Base-by-base conservation (phyloP, 2,329 filamentous ascomycete genomes). In the Talaromyces sp. region DNA sequence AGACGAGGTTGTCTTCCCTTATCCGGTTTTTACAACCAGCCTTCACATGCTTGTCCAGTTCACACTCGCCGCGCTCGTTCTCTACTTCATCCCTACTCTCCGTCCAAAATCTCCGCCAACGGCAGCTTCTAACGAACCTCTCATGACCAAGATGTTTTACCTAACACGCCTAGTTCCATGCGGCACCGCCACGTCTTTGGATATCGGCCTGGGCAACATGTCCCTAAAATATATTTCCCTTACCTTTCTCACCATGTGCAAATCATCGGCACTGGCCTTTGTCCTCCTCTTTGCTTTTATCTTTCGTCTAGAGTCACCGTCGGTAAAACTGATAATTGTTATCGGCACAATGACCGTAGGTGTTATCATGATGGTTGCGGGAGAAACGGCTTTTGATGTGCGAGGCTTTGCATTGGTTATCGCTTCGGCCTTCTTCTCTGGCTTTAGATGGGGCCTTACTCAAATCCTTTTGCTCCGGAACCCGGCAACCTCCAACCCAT, bases 241-340 rank as follows among this genome's bases (percentile, higher is more conserved):
- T 67, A 97, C 94, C 9, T 99, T 99, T 75, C 96, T 96, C 78
- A 99, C 95, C 63, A 98, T 99, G 95, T 98, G 95, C 79, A 99
- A 99, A 83, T 98, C 94, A 5, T 97, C 93, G 9, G 91, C 94
- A 16, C 85, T 99, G 27, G 93, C 91, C 52, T 99, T 98, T 73
- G 95, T 99, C 60, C 87, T 99, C 27, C 76, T 96, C 56, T 99
- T 99, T 73, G 95, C 95, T 65, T 96, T 99, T 72, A 75, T 96
- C 55, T 98, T 99, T 80, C 88, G 90, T 59, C 87, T 99, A 58
- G 95, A 99, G 77, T 85, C 86, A 10, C 92, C 91, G 0, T 97
- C 94, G 0, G 87, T 90, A 82, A 90, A 89, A 68, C 85, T 99
- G 8, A 89, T 96, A 44, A 82, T 84, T 66, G 95, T 98, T 68